phyloP scores from a whole-genome alignment of 1,284 basidiomycete genomes.

The Heliocybe sulcata region DNA sequence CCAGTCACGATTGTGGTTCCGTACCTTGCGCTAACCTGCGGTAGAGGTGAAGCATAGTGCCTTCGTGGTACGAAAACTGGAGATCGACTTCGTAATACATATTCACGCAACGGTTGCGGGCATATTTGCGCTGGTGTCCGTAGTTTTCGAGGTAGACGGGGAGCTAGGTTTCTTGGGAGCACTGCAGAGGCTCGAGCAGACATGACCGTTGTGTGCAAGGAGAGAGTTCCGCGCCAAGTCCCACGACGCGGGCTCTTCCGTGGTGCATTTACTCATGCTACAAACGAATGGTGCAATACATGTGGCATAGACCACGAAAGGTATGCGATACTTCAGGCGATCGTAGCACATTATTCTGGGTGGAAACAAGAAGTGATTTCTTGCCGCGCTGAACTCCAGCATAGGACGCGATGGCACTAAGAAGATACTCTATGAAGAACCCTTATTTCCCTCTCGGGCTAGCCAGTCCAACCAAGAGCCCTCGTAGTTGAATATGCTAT shows the following conservation, averaged over 20 bases:
- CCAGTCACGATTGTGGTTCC: not conserved
- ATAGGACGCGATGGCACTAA: too few relatives aligned
- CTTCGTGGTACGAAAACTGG: constrained; percentile 1
- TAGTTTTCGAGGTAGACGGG: not conserved
- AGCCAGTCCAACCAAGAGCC: constrained; percentile 95
- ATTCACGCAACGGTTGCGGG: not conserved
- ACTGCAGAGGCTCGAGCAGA: not conserved
- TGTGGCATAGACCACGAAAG: not conserved
- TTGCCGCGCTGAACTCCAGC: not conserved
- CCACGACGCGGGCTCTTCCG: not conserved
- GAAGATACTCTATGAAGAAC: not conserved
- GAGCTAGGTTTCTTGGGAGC: constrained; percentile 2
- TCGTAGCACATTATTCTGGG: too few relatives aligned
- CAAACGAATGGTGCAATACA: not conserved
- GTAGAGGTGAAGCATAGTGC: constrained; percentile 13
- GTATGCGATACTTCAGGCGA: too few relatives aligned
- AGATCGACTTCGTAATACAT: not conserved
- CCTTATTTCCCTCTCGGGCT: constrained; percentile 42
- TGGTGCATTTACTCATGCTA: not conserved
- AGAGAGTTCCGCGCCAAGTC: too few relatives aligned
- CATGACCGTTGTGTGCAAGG: not conserved
- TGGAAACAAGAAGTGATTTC: too few relatives aligned
- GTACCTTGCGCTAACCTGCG: constrained; percentile 9
- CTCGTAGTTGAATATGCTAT: constrained; percentile 78
- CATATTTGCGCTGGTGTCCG: not conserved